Evolutionary conservation across 2,329 filamentous ascomycete species (phyloP).

Genomic region (Colletotrichum noveboracense): DNA sequence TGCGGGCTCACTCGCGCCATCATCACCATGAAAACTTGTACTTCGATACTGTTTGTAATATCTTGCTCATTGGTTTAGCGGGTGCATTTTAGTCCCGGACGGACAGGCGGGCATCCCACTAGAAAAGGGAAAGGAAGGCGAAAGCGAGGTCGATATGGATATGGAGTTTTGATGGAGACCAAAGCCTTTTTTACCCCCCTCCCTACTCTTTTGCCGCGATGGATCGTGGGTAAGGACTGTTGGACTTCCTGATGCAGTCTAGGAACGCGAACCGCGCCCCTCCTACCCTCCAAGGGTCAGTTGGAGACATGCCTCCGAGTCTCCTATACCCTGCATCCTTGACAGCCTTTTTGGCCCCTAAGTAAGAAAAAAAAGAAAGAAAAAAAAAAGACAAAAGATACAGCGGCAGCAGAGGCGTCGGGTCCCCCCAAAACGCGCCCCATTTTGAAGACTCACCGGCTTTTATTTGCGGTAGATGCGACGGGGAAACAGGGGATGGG

Average conservation of each 20-base stretch:
- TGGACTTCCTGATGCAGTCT: slow-evolving; percentile 16
- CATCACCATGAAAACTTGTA: not conserved
- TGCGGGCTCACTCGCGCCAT: not conserved
- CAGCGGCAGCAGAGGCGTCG: not conserved
- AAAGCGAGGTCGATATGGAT: not conserved
- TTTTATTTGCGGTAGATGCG: not conserved
- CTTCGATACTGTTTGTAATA: not conserved
- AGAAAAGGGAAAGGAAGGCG: not conserved
- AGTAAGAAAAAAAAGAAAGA: not conserved
- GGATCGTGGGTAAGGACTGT: not conserved
- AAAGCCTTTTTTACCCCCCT: not conserved
- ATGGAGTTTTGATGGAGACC: not conserved
- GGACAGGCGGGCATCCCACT: not conserved
- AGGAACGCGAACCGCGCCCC: not conserved
- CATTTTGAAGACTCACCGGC: slow-evolving; percentile 15
- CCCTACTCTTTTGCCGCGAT: not conserved
- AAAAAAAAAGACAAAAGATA: not conserved
- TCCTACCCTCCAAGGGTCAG: not conserved
- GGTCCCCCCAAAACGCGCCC: not conserved
- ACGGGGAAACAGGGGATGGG: not conserved
- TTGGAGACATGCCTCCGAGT: not conserved
- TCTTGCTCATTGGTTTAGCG: slow-evolving; percentile 5
- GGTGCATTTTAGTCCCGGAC: slow-evolving; percentile 2
- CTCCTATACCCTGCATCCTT: not conserved
- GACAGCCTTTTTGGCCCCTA: not conserved